Evolutionary conservation across 2,329 filamentous ascomycete species (phyloP), one percentile per base, ranked within the genome.

Genomic region (Pestalotiopsis sp.): DNA sequence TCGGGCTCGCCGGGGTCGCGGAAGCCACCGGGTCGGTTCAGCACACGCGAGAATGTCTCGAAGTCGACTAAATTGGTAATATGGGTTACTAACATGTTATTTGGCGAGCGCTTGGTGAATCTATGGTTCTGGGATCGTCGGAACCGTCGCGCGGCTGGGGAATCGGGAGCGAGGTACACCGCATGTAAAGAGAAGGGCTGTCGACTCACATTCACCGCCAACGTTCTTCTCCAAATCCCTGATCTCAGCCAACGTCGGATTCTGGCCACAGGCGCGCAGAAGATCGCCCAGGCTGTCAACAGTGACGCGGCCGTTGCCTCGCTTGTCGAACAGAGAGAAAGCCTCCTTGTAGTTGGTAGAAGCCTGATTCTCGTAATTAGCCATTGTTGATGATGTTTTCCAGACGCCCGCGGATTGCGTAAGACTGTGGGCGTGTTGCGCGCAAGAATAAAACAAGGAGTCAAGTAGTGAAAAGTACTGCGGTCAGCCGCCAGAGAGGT

Each of bases 271-370:
- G 67, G 96, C 96, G 79, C 96, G 93, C 74, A 99, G 90, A 70
- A 99, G 89, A 81, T 99, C 96, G 75, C 96, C 96, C 68, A 99
- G 90, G 72, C 91, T 92, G 74, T 95, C 92, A 81, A 95, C 87
- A 55, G 92, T 84, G 75, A 98, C 96, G 76, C 95, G 95, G 79
- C 95, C 95, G 80, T 93, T 97, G 80, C 96, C 96, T 82, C 96
- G 95, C 91, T 98, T 98, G 88, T 99, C 96, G 87, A 98, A 99
- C 81, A 99, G 93, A 77, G 95, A 95, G 85, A 99, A 99, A 76
- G 96, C 96, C 91, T 99, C 96, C 88, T 98, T 98, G 93, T 98
- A 99, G 92, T 99, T 98, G 86, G 95, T 98, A 71, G 88, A 91
- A 81, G 89, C 89, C 89, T 91, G 88, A 61, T 72, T 69, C 65